Evolutionary conservation across 306 rosid species (phyloP).

Genomic region (Prunus mume): DNA sequence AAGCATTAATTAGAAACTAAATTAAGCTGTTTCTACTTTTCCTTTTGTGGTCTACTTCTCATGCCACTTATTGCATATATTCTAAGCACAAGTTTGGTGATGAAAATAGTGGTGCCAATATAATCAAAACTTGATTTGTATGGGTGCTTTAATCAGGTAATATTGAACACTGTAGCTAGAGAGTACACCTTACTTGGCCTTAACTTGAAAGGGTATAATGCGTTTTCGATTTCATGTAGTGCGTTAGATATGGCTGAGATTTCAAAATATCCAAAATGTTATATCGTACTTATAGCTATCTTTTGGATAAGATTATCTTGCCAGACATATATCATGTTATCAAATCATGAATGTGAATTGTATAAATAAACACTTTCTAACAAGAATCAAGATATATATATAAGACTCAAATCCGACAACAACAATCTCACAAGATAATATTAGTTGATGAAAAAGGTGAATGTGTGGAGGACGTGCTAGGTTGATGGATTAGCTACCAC

Average conservation of each 20-base stretch:
- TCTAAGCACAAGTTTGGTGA: background rate
- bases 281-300: too few species aligned
- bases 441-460: background rate
- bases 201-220: background rate
- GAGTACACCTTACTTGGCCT: background rate
- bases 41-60: background rate
- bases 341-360: too few species aligned
- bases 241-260: background rate
- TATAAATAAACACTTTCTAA: background rate
- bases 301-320: too few species aligned
- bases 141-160: background rate
- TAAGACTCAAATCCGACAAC: too few species aligned
- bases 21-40: background rate
- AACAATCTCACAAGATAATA: too few species aligned
- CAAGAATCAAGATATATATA: too few species aligned
- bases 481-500: background rate
- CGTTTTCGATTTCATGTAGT: background rate
- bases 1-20: background rate
- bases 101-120: slow-evolving; percentile 1
- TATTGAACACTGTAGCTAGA: background rate
- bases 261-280: background rate
- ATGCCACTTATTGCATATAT: background rate
- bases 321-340: too few species aligned
- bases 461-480: background rate
- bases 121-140: background rate